phyloP scores from a whole-genome alignment of 495 filamentous ascomycete species.

The Podospora tetraspora region DNA sequence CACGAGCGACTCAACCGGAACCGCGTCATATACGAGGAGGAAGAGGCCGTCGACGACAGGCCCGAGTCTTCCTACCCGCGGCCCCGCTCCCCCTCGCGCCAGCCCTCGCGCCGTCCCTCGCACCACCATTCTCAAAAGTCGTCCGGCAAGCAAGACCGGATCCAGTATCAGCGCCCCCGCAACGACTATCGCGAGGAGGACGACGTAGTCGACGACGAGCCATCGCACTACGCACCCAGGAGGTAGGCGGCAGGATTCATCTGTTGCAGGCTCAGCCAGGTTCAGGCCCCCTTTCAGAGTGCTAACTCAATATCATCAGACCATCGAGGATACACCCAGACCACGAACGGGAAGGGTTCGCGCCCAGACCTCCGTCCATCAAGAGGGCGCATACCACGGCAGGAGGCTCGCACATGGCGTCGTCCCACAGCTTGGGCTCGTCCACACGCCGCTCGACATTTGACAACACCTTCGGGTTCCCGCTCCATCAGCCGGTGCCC shows the following conservation, averaged over 20 bases:
- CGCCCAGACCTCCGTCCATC: constrained; percentile 23
- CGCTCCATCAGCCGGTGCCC: constrained; percentile 23
- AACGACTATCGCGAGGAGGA: constrained; percentile 8
- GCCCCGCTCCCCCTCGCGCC: constrained; percentile 20
- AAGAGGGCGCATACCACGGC: constrained; percentile 31
- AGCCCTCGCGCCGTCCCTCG: constrained; percentile 11
- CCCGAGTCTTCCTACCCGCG: constrained; percentile 16
- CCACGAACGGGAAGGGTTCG: constrained; percentile 35
- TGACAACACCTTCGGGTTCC: constrained; percentile 29
- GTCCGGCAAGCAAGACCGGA: constrained; percentile 1
- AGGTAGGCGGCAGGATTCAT: constrained; percentile 25
- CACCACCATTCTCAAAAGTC: constrained; percentile 12
- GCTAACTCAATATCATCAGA: constrained; percentile 23
- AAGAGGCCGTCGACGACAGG: constrained; percentile 12
- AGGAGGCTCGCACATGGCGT: constrained; percentile 32
- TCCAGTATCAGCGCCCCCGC: constrained; percentile 28
- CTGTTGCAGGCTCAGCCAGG: constrained; percentile 3
- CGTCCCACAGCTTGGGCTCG: constrained; percentile 37
- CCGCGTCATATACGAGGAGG: constrained; percentile 23
- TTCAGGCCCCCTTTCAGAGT: not conserved
- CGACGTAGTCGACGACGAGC: constrained; percentile 27
- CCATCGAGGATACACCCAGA: constrained; percentile 27
- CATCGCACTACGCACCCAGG: constrained; percentile 32
- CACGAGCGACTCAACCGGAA: constrained; percentile 25
- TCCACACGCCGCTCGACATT: constrained; percentile 35